These are phyloP conservation scores for Lasiodiplodia theobromae DNA, from an alignment of 2,329 filamentous ascomycete genomes.

Conservation along the genomic window DNA sequence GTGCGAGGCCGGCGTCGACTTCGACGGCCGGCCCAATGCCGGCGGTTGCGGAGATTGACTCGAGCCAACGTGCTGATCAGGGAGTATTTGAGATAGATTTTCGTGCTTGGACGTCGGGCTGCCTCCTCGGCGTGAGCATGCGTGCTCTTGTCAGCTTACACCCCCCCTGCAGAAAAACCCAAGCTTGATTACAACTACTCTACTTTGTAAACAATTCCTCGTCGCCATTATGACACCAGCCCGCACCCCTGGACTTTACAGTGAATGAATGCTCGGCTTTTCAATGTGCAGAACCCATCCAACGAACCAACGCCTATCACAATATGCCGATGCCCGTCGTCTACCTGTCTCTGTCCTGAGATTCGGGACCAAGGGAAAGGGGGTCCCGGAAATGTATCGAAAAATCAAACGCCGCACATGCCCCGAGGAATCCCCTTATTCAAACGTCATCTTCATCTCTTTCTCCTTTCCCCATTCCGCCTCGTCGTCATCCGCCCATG, in stretches of 20 bases:
- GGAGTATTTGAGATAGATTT: neutral
- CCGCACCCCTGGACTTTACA: neutral
- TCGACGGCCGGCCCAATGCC: neutral
- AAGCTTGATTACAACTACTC: conserved; percentile 12
- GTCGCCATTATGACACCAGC: neutral
- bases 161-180: neutral
- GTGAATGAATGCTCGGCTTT: conserved; percentile 9
- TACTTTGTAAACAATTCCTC: conserved; percentile 2
- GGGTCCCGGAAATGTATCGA: neutral
- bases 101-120: too few species aligned
- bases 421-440: conserved; percentile 33
- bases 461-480: conserved; percentile 55
- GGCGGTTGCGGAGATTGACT: conserved; percentile 4
- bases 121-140: neutral
- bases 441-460: conserved; percentile 59
- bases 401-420: conserved; percentile 11
- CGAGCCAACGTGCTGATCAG: conserved; percentile 1
- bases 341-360: neutral
- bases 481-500: conserved; percentile 56
- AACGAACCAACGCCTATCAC: conserved; percentile 21
- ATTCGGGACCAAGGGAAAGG: neutral
- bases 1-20: neutral
- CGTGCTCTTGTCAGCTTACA: conserved; percentile 24
- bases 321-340: conserved; percentile 12
- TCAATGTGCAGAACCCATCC: conserved; percentile 15